Conservation (phyloP, 2,329 filamentous ascomycete genomes). For the Westerdykella ornata region DNA sequence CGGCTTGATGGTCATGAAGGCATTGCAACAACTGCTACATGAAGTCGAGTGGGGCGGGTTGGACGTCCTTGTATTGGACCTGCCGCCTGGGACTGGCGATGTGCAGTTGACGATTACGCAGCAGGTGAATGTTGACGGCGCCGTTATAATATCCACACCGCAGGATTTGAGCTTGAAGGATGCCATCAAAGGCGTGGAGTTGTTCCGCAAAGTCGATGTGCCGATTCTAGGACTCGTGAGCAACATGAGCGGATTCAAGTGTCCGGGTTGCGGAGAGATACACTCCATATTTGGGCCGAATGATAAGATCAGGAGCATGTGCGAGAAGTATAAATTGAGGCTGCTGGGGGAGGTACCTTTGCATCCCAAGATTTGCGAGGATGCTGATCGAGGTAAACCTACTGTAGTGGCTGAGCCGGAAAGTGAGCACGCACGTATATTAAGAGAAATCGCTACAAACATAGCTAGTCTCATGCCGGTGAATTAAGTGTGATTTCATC, state of each 20-base stretch:
- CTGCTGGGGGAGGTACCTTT: conserved; percentile 85
- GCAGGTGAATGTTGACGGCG: conserved; percentile 79
- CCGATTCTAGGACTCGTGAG: conserved; percentile 72
- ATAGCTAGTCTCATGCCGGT: conserved; percentile 21
- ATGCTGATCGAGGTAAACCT: conserved; percentile 79
- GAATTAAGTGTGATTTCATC: too few species aligned
- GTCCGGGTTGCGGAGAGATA: conserved; percentile 45
- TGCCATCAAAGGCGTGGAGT: conserved; percentile 81
- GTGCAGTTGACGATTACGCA: conserved; percentile 96
- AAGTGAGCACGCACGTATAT: conserved; percentile 64
- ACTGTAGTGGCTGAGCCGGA: conserved; percentile 81
- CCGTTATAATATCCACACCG: conserved; percentile 84
- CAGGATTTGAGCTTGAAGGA: conserved; percentile 91
- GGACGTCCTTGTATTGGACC: conserved; percentile 80
- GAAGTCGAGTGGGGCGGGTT: conserved; percentile 90
- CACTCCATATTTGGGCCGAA: conserved; percentile 48
- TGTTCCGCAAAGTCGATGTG: conserved; percentile 81
- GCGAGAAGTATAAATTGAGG: conserved; percentile 64
- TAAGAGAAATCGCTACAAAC: conserved; percentile 60
- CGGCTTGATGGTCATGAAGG: conserved; percentile 96
- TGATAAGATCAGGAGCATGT: conserved; percentile 72
- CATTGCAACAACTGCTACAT: conserved; percentile 87
- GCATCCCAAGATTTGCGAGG: conserved; percentile 77
- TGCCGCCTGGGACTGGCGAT: conserved; percentile 92
- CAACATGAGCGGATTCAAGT: conserved; percentile 38